Evolutionary conservation across 495 filamentous ascomycete species (phyloP).

Genomic region (Aspergillus biplanus): DNA sequence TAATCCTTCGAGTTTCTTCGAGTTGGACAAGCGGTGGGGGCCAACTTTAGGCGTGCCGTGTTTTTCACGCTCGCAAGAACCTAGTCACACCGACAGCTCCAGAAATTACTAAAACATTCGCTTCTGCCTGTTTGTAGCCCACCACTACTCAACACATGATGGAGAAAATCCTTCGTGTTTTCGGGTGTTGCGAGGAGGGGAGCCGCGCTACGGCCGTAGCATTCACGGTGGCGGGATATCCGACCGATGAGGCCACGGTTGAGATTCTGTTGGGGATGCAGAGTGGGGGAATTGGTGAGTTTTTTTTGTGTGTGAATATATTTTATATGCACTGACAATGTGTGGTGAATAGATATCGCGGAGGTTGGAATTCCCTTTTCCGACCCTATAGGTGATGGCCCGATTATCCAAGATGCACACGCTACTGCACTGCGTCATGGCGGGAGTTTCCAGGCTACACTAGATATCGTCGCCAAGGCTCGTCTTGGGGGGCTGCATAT

Average conservation of each 20-base stretch:
- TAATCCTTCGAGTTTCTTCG: too few species aligned
- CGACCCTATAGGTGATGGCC: conserved; percentile 88
- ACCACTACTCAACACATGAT: background rate
- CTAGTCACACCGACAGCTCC: too few species aligned
- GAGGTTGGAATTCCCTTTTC: conserved; percentile 78
- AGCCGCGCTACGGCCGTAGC: conserved; percentile 70
- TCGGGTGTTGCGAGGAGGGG: conserved; percentile 70
- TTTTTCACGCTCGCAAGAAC: too few species aligned
- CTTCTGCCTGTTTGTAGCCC: background rate
- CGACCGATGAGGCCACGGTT: conserved; percentile 67
- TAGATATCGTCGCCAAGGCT: conserved; percentile 73
- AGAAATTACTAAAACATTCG: background rate
- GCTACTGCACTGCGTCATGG: conserved; percentile 77
- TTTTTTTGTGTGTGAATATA: background rate
- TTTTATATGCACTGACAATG: background rate
- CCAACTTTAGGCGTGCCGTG: too few species aligned
- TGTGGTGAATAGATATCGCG: conserved; percentile 18
- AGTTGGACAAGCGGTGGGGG: too few species aligned
- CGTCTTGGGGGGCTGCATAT: conserved; percentile 67
- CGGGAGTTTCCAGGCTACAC: conserved; percentile 67
- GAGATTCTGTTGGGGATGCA: conserved; percentile 84
- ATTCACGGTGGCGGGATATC: conserved; percentile 89
- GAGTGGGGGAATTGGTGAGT: conserved; percentile 77
- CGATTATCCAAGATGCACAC: conserved; percentile 81
- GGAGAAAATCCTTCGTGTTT: conserved; percentile 33